phyloP scores from a whole-genome alignment of 2,329 filamentous ascomycete genomes.

The Coniochaeta sp. region DNA sequence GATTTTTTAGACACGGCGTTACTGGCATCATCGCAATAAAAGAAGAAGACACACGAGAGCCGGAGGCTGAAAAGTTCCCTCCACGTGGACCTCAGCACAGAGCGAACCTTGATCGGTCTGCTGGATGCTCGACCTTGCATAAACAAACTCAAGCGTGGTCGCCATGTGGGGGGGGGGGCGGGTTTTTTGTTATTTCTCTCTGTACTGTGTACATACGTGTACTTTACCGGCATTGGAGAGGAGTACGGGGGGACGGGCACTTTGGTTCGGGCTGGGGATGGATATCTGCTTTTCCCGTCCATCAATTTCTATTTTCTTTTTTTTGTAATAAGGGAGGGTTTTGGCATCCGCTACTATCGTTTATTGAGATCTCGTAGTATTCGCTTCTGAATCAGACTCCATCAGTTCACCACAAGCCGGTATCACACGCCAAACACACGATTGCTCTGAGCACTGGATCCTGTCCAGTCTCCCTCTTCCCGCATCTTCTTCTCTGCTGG shows the following conservation, averaged over 20 bases:
- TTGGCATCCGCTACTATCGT: slow-evolving; percentile 2
- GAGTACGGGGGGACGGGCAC: background rate
- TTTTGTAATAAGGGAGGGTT: background rate
- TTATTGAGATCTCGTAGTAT: slow-evolving; percentile 1
- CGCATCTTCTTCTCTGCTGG: too few relatives aligned
- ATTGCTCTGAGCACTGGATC: too few relatives aligned
- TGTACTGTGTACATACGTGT: background rate
- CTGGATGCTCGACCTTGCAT: background rate
- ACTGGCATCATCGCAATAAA: background rate
- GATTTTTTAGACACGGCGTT: background rate
- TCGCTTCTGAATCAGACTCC: background rate
- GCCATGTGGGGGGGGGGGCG: background rate
- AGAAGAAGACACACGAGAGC: background rate
- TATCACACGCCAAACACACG: too few relatives aligned
- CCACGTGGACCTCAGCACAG: background rate
- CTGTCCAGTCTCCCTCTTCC: too few relatives aligned
- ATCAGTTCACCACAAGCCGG: background rate
- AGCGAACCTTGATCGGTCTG: background rate
- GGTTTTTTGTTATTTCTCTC: too few relatives aligned
- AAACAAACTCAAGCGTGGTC: background rate
- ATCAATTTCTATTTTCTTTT: too few relatives aligned
- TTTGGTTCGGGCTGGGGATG: background rate
- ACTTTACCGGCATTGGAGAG: background rate
- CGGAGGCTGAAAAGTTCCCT: background rate
- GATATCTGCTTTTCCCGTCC: background rate